Base-by-base conservation (phyloP, 2,329 filamentous ascomycete species). In the Colletotrichum noveboracense region DNA sequence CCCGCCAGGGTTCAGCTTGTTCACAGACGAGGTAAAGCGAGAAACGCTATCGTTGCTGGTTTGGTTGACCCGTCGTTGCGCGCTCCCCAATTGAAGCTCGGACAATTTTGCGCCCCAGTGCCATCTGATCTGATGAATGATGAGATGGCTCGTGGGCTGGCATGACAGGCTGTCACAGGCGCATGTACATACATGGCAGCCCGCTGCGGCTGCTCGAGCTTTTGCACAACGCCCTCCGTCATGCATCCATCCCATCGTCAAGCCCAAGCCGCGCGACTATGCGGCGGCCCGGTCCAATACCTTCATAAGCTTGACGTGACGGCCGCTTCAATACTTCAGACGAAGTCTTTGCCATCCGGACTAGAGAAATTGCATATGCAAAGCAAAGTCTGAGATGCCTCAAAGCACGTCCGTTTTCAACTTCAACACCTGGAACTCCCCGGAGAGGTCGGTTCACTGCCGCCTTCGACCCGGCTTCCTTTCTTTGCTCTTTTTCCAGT, bases 131-230 rank as follows among this genome's bases (percentile, higher is more conserved):
- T 70, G 65, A 67, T 34, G 34, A 76, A 60, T 48, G 43, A 48
- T 48, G 43, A 48, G 43, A 48, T 48, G 70, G 66, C 70, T 74
- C 66, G 58, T 76, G 65, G 71, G 32, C 65, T 32, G 38, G 52
- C 70, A 69, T 75, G 74, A 76, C 74, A 76, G 52, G 65, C 66
- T 76, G 74, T 74, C 74, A 74, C 61, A 66, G 69, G 26, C 55
- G 70, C 66, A 75, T 71, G 58, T 68, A 75, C 74, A 58, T 67
- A 74, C 74, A 48, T 64, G 70, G 24, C 36, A 48, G 52, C 26
- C 64, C 56, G 64, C 58, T 68, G 73, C 26, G 34, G 28, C 58
- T 73, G 43, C 34, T 64, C 28, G 43, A 64, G 43, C 58, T 52
- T 72, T 65, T 60, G 32, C 70, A 52, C 56, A 32, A 18, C 56